These are phyloP conservation scores for Cladophialophora exuberans DNA, from an alignment of 2,329 filamentous ascomycete species.

Conservation along the genomic window DNA sequence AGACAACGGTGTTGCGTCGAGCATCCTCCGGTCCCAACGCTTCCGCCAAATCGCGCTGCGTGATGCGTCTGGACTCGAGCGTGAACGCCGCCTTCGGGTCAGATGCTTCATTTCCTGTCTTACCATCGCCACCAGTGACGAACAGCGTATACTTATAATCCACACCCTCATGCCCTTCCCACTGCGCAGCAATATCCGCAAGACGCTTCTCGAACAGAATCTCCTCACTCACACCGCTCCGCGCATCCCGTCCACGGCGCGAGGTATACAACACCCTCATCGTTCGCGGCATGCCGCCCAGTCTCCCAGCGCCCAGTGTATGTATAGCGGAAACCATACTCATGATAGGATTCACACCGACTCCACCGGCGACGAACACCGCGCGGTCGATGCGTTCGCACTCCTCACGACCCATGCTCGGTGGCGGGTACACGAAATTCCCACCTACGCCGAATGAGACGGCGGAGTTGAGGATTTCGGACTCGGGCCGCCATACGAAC, in stretches of 20 bases:
- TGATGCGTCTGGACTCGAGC: slow-evolving; percentile 46
- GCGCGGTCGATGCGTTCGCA: slow-evolving; percentile 55
- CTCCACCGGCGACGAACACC: slow-evolving; percentile 78
- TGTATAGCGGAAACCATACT: slow-evolving; percentile 35
- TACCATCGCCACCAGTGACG: slow-evolving; percentile 46
- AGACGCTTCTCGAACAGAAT: slow-evolving; percentile 60
- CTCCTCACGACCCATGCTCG: slow-evolving; percentile 44
- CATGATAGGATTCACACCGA: slow-evolving; percentile 68
- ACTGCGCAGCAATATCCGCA: slow-evolving; percentile 43
- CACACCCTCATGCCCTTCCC: slow-evolving; percentile 37
- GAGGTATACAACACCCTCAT: slow-evolving; percentile 31
- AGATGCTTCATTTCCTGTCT: not conserved
- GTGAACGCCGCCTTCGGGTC: no score
- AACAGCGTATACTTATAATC: slow-evolving; percentile 53
- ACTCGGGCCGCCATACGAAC: slow-evolving; percentile 69
- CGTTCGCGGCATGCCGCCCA: slow-evolving; percentile 22
- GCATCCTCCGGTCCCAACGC: slow-evolving; percentile 39
- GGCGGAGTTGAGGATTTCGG: slow-evolving; percentile 59
- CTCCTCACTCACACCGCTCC: slow-evolving; percentile 34
- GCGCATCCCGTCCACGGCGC: slow-evolving; percentile 27
- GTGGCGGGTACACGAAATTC: slow-evolving; percentile 77
- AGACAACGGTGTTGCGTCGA: slow-evolving; percentile 56
- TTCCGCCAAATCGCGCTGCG: slow-evolving; percentile 40
- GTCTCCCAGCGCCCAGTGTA: slow-evolving; percentile 15
- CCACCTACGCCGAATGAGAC: slow-evolving; percentile 76